Base-by-base conservation (phyloP, 2,329 filamentous ascomycete species). In the Hypomyces rosellus region DNA sequence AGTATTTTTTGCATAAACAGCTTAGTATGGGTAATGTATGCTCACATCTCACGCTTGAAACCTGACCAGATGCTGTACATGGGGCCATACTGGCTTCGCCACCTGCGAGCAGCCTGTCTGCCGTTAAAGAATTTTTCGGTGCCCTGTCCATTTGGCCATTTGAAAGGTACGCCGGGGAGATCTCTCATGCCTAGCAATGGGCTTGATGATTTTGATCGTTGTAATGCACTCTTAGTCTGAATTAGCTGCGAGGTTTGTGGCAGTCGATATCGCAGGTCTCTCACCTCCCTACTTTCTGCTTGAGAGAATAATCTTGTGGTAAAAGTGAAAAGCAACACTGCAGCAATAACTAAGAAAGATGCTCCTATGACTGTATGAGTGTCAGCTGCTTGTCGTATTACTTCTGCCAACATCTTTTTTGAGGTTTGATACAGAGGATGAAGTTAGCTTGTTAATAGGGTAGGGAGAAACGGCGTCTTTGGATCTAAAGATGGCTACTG, bases 11-110 rank as follows among this genome's bases (percentile, higher is more conserved):
- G 34, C 3, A 37, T 13, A 5, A 5, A 37, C 4, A 40, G 2
- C 20, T n/a, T 4, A 15, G 3, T 30, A 15, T 15, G 16, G 22
- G 3, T 38, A 16, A 9, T 22, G 3, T 34, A 48, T 7, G n/a
- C 51, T 51, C 25, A 53, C 51, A 53, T 34, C 34, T 53, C 51
- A 2, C 48, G 36, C 15, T 47, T 46, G 7, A 48, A 37, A 8
- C 51, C 51, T 15, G 51, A 50, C 51, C 51, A 53, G 11, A 53
- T 48, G 5, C 48, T 40, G 34, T 53, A 53, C 8, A 51, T 39
- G 8, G 44, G 20, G 13, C 51, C 51, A 8, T 48, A 47, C 1
- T 16, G 14, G 1, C n/a, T 16, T 20, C 33, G 37, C 51, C 51
- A 53, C 15, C 34, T 39, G 15, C 25, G 30, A 5, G 44, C 48